Conservation (phyloP, 257 asterid species). For the Solanum medicagineum region DNA sequence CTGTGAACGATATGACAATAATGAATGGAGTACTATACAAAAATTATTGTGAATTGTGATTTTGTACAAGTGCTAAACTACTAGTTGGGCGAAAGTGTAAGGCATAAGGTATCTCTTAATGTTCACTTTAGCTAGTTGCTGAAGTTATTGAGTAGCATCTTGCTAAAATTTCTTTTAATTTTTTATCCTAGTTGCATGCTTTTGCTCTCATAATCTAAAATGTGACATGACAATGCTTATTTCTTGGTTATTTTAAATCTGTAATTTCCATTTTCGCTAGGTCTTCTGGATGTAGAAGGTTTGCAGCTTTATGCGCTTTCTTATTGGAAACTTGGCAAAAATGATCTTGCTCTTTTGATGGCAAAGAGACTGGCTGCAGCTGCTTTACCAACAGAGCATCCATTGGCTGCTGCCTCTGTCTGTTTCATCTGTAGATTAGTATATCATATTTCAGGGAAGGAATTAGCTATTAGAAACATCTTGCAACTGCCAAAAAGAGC, state of each 20-base stretch:
- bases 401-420: conserved; percentile 48
- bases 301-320: conserved; percentile 76
- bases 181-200: neutral
- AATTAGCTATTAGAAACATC: conserved; percentile 55
- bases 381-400: conserved; percentile 53
- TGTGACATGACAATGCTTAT: neutral
- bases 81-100: neutral
- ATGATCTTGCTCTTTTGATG: conserved; percentile 57
- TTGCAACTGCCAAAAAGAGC: conserved; percentile 74
- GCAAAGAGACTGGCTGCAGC: conserved; percentile 52
- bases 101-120: neutral
- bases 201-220: neutral
- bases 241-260: neutral
- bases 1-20: neutral
- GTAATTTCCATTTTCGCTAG: conserved; percentile 27
- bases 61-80: neutral
- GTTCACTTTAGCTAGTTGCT: neutral
- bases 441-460: conserved; percentile 59
- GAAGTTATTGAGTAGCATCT: neutral
- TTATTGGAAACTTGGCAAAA: conserved; percentile 71
- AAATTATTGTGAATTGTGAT: neutral
- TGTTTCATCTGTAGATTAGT: conserved; percentile 68
- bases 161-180: neutral
- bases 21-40: neutral
- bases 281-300: conserved; percentile 62